Evolutionary conservation across 2,329 filamentous ascomycete genomes (phyloP).

Genomic region (Akanthomyces dipterigenus): DNA sequence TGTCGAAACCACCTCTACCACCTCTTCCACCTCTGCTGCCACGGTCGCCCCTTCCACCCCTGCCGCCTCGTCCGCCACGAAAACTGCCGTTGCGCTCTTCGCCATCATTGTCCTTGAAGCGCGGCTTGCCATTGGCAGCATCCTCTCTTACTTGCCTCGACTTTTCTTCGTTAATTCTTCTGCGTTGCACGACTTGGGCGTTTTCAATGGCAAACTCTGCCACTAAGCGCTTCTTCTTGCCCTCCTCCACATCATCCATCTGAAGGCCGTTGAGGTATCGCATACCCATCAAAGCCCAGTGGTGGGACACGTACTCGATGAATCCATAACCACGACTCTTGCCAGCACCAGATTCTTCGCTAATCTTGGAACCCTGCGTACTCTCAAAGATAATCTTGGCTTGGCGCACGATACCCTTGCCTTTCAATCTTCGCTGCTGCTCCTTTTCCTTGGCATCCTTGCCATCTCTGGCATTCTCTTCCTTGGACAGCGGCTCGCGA

Average conservation of each 20-base stretch:
- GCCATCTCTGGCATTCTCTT: constrained; percentile 75
- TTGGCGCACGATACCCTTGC: constrained; percentile 82
- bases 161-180: constrained; percentile 37
- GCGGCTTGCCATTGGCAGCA: neutral
- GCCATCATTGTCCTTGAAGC: constrained; percentile 24
- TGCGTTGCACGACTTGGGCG: constrained; percentile 82
- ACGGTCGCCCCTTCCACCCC: constrained; percentile 11
- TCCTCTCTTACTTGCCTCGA: constrained; percentile 21
- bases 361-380: constrained; percentile 74
- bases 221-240: constrained; percentile 77
- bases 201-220: constrained; percentile 99
- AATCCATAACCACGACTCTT: constrained; percentile 92
- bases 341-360: constrained; percentile 69
- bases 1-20: constrained; percentile 11
- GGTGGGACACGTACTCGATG: constrained; percentile 91
- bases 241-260: constrained; percentile 52
- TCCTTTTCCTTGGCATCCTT: constrained; percentile 78
- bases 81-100: constrained; percentile 19
- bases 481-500: constrained; percentile 75
- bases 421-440: constrained; percentile 68
- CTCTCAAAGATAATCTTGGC: constrained; percentile 94
- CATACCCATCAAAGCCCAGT: constrained; percentile 89
- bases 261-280: constrained; percentile 83
- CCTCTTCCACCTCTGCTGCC: constrained; percentile 10
- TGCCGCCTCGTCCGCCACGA: constrained; percentile 11